Conservation (phyloP, 1,284 basidiomycete genomes). For the Pseudozyma pruni region DNA sequence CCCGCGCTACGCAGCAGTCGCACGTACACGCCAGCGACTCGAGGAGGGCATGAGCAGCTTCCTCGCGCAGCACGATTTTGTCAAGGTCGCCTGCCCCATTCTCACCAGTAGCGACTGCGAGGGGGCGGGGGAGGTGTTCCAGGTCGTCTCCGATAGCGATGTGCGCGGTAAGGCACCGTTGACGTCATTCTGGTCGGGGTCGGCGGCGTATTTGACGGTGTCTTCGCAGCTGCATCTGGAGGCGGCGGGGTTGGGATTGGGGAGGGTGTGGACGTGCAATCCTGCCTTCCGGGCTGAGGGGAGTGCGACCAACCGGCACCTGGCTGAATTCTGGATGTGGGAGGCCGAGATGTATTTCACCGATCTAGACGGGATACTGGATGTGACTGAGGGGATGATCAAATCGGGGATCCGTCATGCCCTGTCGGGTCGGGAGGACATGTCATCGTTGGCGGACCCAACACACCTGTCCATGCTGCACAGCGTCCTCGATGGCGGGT, state of each 20-base stretch:
- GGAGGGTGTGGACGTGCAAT: constrained; percentile 87
- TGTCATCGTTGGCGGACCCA: constrained; percentile 20
- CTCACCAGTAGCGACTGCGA: constrained; percentile 93
- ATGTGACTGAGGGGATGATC: constrained; percentile 46
- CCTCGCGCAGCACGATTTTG: constrained; percentile 74
- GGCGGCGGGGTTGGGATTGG: constrained; percentile 77
- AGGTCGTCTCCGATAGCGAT: constrained; percentile 72
- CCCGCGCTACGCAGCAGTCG: constrained; percentile 37
- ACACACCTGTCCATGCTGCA: constrained; percentile 4
- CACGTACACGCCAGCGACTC: constrained; percentile 41
- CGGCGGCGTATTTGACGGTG: constrained; percentile 87
- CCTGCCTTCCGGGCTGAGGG: constrained; percentile 94
- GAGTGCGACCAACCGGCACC: constrained; percentile 86
- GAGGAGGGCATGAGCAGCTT: constrained; percentile 41
- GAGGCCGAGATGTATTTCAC: constrained; percentile 75
- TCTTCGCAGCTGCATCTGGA: constrained; percentile 96
- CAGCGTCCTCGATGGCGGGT: constrained; percentile 59
- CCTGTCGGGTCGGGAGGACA: constrained; percentile 33
- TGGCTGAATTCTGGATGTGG: constrained; percentile 98
- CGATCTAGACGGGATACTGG: constrained; percentile 39
- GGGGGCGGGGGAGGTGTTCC: constrained; percentile 95
- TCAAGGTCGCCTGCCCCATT: constrained; percentile 83
- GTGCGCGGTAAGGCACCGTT: constrained; percentile 6
- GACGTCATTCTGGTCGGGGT: constrained; percentile 50
- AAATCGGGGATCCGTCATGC: constrained; percentile 29